Evolutionary conservation across 495 filamentous ascomycete genomes (phyloP).

Genomic region (Aspergillus nidulans): DNA sequence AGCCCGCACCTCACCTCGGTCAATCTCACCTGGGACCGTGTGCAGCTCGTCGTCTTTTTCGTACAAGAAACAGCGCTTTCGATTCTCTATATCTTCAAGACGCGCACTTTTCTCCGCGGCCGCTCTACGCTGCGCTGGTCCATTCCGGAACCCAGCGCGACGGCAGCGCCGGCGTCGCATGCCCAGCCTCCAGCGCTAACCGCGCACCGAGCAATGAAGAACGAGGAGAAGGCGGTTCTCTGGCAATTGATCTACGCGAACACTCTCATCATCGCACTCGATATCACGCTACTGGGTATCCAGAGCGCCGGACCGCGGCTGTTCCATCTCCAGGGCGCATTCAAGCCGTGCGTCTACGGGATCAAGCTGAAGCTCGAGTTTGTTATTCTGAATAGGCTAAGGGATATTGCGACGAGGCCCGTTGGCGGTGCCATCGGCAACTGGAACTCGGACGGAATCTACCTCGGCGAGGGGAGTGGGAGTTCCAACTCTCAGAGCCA

Average conservation of each 20-base stretch:
- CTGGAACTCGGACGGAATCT: not conserved
- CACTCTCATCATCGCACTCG: slow-evolving; percentile 35
- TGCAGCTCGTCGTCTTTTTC: slow-evolving; percentile 36
- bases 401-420: not conserved
- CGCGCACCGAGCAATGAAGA: not conserved
- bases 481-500: not conserved
- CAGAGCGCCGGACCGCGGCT: slow-evolving; percentile 23
- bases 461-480: not conserved
- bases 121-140: not conserved
- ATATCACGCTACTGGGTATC: slow-evolving; percentile 29
- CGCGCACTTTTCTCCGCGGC: slow-evolving; percentile 25
- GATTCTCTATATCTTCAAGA: slow-evolving; percentile 35
- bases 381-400: slow-evolving; percentile 34
- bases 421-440: not conserved
- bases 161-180: not conserved
- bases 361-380: slow-evolving; percentile 44
- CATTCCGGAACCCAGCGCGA: not conserved
- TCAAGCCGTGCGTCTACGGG: slow-evolving; percentile 37
- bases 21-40: slow-evolving; percentile 24
- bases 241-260: slow-evolving; percentile 35
- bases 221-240: slow-evolving; percentile 17
- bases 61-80: slow-evolving; percentile 34
- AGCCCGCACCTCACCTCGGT: not conserved
- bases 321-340: slow-evolving; percentile 33
- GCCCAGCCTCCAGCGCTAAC: not conserved